Conservation (phyloP, 2,329 filamentous ascomycete genomes). For the Hypoxylon sp. region DNA sequence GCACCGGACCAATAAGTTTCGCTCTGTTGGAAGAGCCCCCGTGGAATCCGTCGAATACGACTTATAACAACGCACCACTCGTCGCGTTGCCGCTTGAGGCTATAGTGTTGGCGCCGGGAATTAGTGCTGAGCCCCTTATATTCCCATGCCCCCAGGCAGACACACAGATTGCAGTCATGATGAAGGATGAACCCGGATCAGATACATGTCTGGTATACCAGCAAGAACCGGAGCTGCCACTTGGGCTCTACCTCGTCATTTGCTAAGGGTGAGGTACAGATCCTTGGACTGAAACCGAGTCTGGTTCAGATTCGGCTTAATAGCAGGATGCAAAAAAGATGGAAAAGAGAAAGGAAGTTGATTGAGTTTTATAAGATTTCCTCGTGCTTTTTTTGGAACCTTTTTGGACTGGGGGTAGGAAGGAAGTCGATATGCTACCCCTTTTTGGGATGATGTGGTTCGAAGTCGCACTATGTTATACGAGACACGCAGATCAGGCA, state of each 20-base stretch:
- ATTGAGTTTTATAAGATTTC: not conserved
- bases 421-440: slow-evolving; percentile 18
- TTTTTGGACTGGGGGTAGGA: slow-evolving; percentile 16
- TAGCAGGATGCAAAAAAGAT: not conserved
- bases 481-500: slow-evolving; percentile 8
- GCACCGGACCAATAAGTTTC: slow-evolving; percentile 43
- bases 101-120: slow-evolving; percentile 25
- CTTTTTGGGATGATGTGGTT: slow-evolving; percentile 33
- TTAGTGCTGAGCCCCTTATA: slow-evolving; percentile 27
- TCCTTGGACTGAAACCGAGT: not conserved
- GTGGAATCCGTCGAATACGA: slow-evolving; percentile 32
- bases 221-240: slow-evolving; percentile 12
- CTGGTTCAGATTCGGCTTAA: not conserved
- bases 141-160: slow-evolving; percentile 48
- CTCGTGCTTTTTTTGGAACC: slow-evolving; percentile 5
- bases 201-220: slow-evolving; percentile 49
- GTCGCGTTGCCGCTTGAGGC: slow-evolving; percentile 42
- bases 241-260: slow-evolving; percentile 48
- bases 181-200: slow-evolving; percentile 43
- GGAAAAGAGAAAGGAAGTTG: not conserved
- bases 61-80: slow-evolving; percentile 41
- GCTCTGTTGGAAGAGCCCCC: slow-evolving; percentile 43
- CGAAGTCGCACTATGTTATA: slow-evolving; percentile 18
- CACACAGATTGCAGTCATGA: slow-evolving; percentile 30
- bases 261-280: slow-evolving; percentile 29